Conservation (phyloP, 2,329 filamentous ascomycete genomes). For the Venturia carpophila region DNA sequence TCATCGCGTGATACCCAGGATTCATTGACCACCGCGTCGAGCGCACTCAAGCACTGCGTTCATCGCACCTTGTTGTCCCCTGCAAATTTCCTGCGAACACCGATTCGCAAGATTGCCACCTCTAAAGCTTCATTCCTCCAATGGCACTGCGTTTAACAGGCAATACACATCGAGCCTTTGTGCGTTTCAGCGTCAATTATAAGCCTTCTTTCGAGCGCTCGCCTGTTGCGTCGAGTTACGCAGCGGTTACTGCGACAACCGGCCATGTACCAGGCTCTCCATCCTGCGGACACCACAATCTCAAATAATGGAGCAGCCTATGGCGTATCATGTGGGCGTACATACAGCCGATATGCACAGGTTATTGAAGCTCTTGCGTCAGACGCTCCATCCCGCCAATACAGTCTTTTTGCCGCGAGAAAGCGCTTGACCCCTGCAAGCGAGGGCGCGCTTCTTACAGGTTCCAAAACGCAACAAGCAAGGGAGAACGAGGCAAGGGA, state of each 20-base stretch:
- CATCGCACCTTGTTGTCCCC: background rate
- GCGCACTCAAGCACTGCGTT: background rate
- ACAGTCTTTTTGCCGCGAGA: background rate
- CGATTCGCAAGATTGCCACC: background rate
- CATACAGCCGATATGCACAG: background rate
- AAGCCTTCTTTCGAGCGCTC: background rate
- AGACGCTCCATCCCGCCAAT: background rate
- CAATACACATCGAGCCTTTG: background rate
- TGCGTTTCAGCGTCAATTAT: slow-evolving; percentile 7
- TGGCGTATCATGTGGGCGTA: slow-evolving; percentile 3
- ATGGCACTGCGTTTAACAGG: background rate
- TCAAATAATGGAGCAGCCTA: background rate
- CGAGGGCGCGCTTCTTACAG: background rate
- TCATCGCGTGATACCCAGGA: background rate
- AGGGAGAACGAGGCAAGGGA: slow-evolving; percentile 1
- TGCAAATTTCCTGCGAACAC: background rate
- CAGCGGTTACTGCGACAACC: background rate
- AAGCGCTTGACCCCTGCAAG: background rate
- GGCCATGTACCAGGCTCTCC: background rate
- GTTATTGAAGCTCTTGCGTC: slow-evolving; percentile 3
- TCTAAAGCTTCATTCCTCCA: background rate
- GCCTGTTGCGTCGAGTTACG: slow-evolving; percentile 5
- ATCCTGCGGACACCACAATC: background rate
- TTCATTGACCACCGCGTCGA: no score
- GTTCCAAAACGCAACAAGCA: background rate